Percentiles rank a stretch among this genome's conserved stretches.
These are phyloP conservation scores for Deuterostichococcus epilithicus DNA, from an alignment of 139 green algal species.

Conservation along the genomic window DNA sequence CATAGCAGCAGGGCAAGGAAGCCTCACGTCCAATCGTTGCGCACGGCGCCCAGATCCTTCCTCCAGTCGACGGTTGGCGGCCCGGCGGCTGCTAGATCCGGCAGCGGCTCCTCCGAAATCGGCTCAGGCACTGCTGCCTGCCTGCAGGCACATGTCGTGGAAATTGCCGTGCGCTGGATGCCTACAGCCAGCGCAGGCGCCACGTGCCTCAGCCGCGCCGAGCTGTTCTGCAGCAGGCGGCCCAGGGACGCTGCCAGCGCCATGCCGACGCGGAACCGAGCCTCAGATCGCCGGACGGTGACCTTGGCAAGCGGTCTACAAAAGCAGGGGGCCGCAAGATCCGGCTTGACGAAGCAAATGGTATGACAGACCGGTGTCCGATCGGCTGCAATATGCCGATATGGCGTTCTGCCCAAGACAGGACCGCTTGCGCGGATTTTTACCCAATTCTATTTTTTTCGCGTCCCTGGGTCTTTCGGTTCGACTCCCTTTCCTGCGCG, in stretches of 20 bases:
- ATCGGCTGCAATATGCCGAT: no score
- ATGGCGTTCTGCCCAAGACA: no score
- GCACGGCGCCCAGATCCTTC: slow-evolving; percentile 60
- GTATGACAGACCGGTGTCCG: no score
- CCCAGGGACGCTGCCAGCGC: background rate
- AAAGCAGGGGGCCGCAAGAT: no score
- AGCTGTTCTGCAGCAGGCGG: slow-evolving; percentile 19
- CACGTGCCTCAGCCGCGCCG: background rate
- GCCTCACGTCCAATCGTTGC: slow-evolving; percentile 82
- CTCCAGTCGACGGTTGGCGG: background rate
- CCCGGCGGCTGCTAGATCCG: background rate
- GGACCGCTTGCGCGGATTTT: no score
- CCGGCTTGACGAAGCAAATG: no score
- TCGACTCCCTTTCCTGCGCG: no score
- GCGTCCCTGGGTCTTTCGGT: no score
- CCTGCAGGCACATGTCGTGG: background rate
- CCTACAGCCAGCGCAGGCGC: background rate
- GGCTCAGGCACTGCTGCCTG: slow-evolving; percentile 17
- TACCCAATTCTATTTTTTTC: no score
- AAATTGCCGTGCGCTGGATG: background rate
- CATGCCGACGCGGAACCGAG: background rate
- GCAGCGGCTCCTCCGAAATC: background rate
- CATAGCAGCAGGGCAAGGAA: background rate
- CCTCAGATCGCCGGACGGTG: background rate
- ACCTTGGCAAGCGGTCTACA: no score